Conservation (phyloP, 1,139 yeast species). For the Trichomonascaceae sp. region DNA sequence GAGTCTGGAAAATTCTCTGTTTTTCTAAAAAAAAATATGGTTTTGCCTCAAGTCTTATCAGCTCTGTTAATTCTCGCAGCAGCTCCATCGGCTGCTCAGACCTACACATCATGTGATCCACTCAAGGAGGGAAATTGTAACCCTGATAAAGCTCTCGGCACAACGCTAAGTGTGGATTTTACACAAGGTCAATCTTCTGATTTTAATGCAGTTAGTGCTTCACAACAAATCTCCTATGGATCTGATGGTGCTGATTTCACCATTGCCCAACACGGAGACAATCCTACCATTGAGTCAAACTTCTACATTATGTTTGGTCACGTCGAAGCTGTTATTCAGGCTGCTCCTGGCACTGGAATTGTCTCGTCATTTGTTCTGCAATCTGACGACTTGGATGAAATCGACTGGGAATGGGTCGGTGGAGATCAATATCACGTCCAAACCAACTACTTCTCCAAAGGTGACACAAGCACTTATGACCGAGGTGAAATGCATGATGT, state of each 20-base stretch:
- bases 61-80: background rate
- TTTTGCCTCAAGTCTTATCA: background rate
- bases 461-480: conserved; percentile 65
- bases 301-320: conserved; percentile 85
- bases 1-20: background rate
- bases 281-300: conserved; percentile 68
- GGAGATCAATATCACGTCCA: conserved; percentile 68
- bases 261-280: conserved; percentile 56
- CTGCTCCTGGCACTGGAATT: conserved; percentile 71
- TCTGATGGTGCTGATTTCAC: conserved; percentile 58
- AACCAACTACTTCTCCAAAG: conserved; percentile 76
- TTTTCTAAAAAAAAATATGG: background rate
- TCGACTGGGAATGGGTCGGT: conserved; percentile 82
- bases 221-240: conserved; percentile 25
- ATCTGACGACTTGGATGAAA: conserved; percentile 81
- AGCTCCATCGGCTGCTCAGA: conserved; percentile 18
- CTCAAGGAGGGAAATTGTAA: conserved; percentile 22
- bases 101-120: conserved; percentile 28
- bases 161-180: conserved; percentile 24
- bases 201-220: conserved; percentile 19
- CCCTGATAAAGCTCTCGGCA: conserved; percentile 31
- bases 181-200: conserved; percentile 20
- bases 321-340: conserved; percentile 63
- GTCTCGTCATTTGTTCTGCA: conserved; percentile 76
- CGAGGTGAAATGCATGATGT: conserved; percentile 69